phyloP scores from a whole-genome alignment of 495 filamentous ascomycete genomes.

The Penicillium egyptiacum region DNA sequence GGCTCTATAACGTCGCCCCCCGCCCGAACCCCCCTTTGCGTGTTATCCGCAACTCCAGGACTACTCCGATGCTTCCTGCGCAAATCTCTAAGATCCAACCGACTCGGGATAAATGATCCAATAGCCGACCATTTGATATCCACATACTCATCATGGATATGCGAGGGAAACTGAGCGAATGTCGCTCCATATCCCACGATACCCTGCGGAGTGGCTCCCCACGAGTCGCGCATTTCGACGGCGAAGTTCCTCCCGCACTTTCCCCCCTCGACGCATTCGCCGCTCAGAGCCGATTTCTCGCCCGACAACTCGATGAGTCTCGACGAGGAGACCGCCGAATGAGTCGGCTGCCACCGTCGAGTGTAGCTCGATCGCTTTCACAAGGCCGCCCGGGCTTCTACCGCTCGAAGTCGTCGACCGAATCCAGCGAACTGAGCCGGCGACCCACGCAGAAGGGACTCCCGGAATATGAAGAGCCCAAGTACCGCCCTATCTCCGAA shows the following conservation, averaged over 20 bases:
- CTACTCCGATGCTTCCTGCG: constrained; percentile 16
- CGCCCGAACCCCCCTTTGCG: constrained; percentile 17
- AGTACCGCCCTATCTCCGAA: constrained; percentile 66
- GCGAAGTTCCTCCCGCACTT: constrained; percentile 85
- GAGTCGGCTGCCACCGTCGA: constrained; percentile 80
- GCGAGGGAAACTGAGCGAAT: constrained; percentile 60
- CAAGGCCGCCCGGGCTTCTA: constrained; percentile 71
- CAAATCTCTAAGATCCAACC: constrained; percentile 7
- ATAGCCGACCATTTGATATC: neutral
- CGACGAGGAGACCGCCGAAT: constrained; percentile 66
- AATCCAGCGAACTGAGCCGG: constrained; percentile 32
- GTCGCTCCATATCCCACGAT: constrained; percentile 62
- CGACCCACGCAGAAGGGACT: constrained; percentile 45
- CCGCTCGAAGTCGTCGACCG: constrained; percentile 52
- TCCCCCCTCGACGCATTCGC: constrained; percentile 95
- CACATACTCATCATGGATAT: constrained; percentile 44
- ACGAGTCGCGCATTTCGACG: constrained; percentile 70
- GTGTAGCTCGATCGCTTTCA: constrained; percentile 73
- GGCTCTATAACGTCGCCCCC: constrained; percentile 20
- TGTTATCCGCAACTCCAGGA: constrained; percentile 14
- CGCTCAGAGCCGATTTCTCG: constrained; percentile 79
- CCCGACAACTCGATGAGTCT: constrained; percentile 81
- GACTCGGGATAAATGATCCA: constrained; percentile 22
- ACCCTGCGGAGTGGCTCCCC: constrained; percentile 59
- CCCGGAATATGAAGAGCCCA: constrained; percentile 60